Evolutionary conservation across 1,284 basidiomycete species (phyloP), one percentile per base, ranked within the genome.

Genomic region (Meira nashicola): DNA sequence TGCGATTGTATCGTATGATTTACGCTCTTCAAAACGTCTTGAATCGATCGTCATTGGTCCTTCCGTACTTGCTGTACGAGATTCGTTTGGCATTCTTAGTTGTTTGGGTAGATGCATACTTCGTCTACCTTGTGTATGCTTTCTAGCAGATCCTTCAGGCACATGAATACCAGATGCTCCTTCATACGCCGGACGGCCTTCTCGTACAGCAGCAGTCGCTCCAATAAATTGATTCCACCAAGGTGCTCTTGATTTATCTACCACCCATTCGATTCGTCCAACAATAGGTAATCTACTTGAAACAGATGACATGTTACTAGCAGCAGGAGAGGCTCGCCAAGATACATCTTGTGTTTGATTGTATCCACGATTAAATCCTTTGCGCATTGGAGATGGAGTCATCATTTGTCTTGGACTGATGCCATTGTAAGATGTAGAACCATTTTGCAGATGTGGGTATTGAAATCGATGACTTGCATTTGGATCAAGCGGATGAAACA

Each of bases 201-300:
- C 28, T 33, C 8, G 28, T 33, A 33, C 23, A 14, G 60, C 54
- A 21, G 21, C 57, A 14, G 51, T 50, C 39, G 54, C 44, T 44
- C 53, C 58, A 10, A 53, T 41, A 63, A 67, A 72, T 23, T 28
- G 39, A 12, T 55, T 55, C 74, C 74, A 77, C 74, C 74, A 77
- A 0, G 63, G 55, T 5, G 74, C 74, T 17, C 68, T 67, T 38
- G 54, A 54, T 9, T 62, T 54, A 47, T 77, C 74, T 14, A 77
- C 72, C 38, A 66, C 63, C 73, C 73, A 77, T 47, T 77, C 74
- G 39, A 77, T 65, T 23, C 66, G 64, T 2, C 66, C 72, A 17
- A 77, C 67, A 46, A 77, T 77, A 7, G 74, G 74, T 33, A 77
- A 37, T 11, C 59, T 65, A 9, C 64, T 57, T 4, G 59, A 55